Percentiles rank a stretch among this genome's conserved stretches.
Evolutionary conservation across 345 rosid species (phyloP).

Genomic region (Luvunga scandens): DNA sequence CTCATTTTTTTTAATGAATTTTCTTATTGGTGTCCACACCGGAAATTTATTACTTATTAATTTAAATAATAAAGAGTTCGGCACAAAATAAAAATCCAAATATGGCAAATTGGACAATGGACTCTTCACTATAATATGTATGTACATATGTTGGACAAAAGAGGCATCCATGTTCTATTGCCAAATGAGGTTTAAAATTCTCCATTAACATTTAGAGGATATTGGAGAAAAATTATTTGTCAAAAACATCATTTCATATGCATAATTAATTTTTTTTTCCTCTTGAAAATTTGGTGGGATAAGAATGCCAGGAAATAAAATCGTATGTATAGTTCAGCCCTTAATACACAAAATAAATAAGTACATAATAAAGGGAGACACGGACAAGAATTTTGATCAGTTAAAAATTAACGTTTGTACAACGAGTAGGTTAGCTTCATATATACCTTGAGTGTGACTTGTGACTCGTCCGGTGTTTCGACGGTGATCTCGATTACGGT

Average conservation of each 20-base stretch:
- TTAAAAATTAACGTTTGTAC: too few relatives aligned
- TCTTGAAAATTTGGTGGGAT: background rate
- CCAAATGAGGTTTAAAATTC: too few relatives aligned
- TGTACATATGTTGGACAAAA: background rate
- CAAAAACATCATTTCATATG: background rate
- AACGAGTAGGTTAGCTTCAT: background rate
- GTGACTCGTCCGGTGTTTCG: conserved; percentile 77
- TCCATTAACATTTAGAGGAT: too few relatives aligned
- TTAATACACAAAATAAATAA: background rate
- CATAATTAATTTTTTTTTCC: background rate
- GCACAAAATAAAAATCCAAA: too few relatives aligned
- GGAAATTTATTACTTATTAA: too few relatives aligned
- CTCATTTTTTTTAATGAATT: too few relatives aligned
- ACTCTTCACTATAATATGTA: too few relatives aligned
- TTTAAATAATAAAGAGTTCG: too few relatives aligned
- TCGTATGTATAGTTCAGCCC: background rate
- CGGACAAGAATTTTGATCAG: background rate
- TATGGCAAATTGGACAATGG: too few relatives aligned
- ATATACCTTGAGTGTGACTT: conserved; percentile 79
- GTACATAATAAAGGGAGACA: background rate
- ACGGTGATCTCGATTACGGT: conserved; percentile 66
- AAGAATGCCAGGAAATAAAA: background rate
- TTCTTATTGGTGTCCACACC: too few relatives aligned
- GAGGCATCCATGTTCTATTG: too few relatives aligned
- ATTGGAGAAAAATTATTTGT: too few relatives aligned